Conservation (phyloP, 2,329 filamentous ascomycete genomes). For the Pseudocercospora ulei region DNA sequence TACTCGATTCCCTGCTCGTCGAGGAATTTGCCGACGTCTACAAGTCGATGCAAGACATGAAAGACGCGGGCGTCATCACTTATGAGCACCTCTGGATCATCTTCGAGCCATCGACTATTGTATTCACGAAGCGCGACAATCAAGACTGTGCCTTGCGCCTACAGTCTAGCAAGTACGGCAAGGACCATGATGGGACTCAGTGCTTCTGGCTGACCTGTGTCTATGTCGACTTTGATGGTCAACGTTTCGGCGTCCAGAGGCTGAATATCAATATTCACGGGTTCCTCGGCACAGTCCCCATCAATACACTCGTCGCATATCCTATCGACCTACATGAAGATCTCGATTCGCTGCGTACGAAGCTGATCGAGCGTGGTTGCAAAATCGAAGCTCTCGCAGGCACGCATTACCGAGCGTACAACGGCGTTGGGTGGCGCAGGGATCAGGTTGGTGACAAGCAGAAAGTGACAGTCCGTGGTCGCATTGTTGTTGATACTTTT, state of each 20-base stretch:
- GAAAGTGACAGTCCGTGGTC: conserved; percentile 41
- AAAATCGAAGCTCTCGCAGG: conserved; percentile 43
- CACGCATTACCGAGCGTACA: conserved; percentile 45
- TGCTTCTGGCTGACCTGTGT: conserved; percentile 35
- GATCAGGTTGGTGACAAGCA: conserved; percentile 32
- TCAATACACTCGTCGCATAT: conserved; percentile 37
- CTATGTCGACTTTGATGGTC: conserved; percentile 35
- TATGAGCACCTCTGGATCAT: conserved; percentile 34
- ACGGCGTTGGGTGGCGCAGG: conserved; percentile 39
- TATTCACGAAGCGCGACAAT: conserved; percentile 35
- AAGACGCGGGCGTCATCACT: conserved; percentile 31
- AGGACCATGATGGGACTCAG: conserved; percentile 33
- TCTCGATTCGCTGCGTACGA: conserved; percentile 34
- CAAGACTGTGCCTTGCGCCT: conserved; percentile 36
- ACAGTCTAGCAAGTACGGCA: conserved; percentile 26
- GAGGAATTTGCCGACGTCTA: conserved; percentile 39
- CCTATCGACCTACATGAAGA: conserved; percentile 42
- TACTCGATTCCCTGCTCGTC: conserved; percentile 35
- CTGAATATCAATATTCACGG: conserved; percentile 28
- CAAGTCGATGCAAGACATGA: conserved; percentile 36
- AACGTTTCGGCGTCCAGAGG: conserved; percentile 33
- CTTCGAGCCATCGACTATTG: conserved; percentile 30
- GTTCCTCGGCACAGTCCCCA: conserved; percentile 39
- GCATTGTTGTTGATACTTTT: conserved; percentile 43
- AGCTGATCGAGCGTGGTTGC: conserved; percentile 41